Base-by-base conservation (phyloP, 352 stramenopile species). In the Elongisporangium senticosum region DNA sequence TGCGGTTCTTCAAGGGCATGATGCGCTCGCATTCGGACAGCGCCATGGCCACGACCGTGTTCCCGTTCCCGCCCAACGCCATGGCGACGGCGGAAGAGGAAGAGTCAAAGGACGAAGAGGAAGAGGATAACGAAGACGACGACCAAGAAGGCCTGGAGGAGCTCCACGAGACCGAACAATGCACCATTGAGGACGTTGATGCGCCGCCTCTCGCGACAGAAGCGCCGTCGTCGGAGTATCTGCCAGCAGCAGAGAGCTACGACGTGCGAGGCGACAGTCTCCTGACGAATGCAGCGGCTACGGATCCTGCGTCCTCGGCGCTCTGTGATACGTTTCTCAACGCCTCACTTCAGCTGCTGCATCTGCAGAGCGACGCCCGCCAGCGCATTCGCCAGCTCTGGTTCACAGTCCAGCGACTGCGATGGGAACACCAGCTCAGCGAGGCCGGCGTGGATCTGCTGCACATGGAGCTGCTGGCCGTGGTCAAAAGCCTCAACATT, bases 401-500 rank as follows among this genome's bases (percentile, higher is more conserved):
- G 79, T 74, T 72, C 43, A 75, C 69, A 11, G 64, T 86, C 14
- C 82, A 91, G 54, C 69, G 68, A 8, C 67, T 91, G 2, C 75
- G 75, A 7, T 69, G 65, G 63, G n/a, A 94, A 72, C 37, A 72
- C 65, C 13, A 74, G 87, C 66, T 93, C 84, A 14, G 77, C 79
- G 24, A 78, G 86, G 49, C 85, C 72, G 51, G 83, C 71, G 26
- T 77, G 77, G 58, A 90, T 87, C 51, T 86, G 77, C 49, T 80
- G 85, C 3, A 79, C 83, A 54, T 92, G 93, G 3, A 85, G 86
- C 40, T 84, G 79, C 57, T 96, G 81, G 4, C 86, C 85, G 69
- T 96, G 85, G 28, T 95, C 67, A 4, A 85, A 80, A 24, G 85
- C 83, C 87, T 89, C 15, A 79, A 55, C 20, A 62, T 84, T n/a